These are phyloP conservation scores for Tetrahymena malaccensis DNA, from an alignment of 73 alveolate genomes.

Conservation along the genomic window DNA sequence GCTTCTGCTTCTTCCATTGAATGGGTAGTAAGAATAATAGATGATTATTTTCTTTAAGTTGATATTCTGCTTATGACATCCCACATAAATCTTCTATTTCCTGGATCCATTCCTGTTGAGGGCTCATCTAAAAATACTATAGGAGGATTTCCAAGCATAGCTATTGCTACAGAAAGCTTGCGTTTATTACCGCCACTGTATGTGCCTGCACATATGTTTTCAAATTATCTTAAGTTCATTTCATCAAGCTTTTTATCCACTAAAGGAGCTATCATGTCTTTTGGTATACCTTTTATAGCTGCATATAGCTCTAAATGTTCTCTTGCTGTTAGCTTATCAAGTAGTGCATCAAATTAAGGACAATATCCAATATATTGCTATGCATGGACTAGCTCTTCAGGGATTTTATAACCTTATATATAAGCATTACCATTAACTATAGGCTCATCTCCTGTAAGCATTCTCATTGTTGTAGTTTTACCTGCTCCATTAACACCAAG, in stretches of 20 bases:
- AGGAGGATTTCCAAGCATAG: slow-evolving; percentile 98
- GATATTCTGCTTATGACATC: slow-evolving; percentile 86
- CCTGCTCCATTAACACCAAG: slow-evolving; percentile 99
- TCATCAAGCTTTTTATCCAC: slow-evolving; percentile 76
- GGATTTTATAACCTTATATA: slow-evolving; percentile 79
- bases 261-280: slow-evolving; percentile 48
- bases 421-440: slow-evolving; percentile 81
- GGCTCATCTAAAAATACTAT: slow-evolving; percentile 98
- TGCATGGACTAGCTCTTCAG: slow-evolving; percentile 66
- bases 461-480: slow-evolving; percentile 93
- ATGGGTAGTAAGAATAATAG: slow-evolving; percentile 90
- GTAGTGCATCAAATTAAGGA: slow-evolving; percentile 95
- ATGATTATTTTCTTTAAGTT: slow-evolving; percentile 77
- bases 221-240: slow-evolving; percentile 79
- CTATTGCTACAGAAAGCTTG: slow-evolving; percentile 96
- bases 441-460: slow-evolving; percentile 82
- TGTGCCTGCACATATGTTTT: slow-evolving; percentile 74
- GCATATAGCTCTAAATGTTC: slow-evolving; percentile 94
- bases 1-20: slow-evolving; percentile 98
- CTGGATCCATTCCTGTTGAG: slow-evolving; percentile 98
- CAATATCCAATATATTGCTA: slow-evolving; percentile 93
- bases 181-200: slow-evolving; percentile 96
- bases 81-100: slow-evolving; percentile 97
- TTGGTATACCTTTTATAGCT: slow-evolving; percentile 85
- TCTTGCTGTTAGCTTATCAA: slow-evolving; percentile 87